Percentiles rank a stretch among this genome's conserved stretches.
Conservation (phyloP, 805 yeast genomes). For the Hanseniaspora lindneri region DNA sequence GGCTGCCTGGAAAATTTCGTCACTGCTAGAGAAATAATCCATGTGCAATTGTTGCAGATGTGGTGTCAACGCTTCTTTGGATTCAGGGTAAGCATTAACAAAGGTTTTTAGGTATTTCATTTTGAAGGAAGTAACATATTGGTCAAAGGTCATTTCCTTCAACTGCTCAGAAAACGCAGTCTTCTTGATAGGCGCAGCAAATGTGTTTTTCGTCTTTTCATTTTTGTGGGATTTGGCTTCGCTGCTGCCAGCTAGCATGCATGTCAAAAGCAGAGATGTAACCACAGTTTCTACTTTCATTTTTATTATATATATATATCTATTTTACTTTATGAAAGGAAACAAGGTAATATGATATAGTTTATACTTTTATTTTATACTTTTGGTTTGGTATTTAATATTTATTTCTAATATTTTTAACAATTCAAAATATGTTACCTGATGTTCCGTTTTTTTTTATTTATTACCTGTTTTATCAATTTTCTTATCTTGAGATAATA, state of each 20-base stretch:
- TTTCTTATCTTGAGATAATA: background rate
- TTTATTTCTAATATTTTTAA: too few species aligned
- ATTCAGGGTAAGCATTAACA: slow-evolving; percentile 36
- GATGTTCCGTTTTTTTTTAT: too few species aligned
- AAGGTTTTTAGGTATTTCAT: slow-evolving; percentile 47
- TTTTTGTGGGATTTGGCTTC: slow-evolving; percentile 18
- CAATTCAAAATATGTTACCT: too few species aligned
- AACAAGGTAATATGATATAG: background rate
- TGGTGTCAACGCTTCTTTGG: slow-evolving; percentile 19
- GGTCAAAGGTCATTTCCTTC: slow-evolving; percentile 38
- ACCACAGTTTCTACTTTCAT: slow-evolving; percentile 14
- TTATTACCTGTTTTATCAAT: too few species aligned
- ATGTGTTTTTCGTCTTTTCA: slow-evolving; percentile 32
- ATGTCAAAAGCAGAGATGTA: slow-evolving; percentile 23
- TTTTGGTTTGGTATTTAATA: too few species aligned
- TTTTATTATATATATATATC: background rate
- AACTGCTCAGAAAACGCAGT: slow-evolving; percentile 46
- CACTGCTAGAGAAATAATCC: slow-evolving; percentile 2
- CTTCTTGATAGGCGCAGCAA: slow-evolving; percentile 48
- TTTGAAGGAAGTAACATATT: slow-evolving; percentile 48
- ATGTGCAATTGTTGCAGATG: slow-evolving; percentile 21
- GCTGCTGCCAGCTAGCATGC: slow-evolving; percentile 25
- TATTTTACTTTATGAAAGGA: background rate
- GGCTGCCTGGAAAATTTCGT: background rate
- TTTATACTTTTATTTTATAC: too few species aligned